A percentile compares a stretch with the other conserved stretches of the same genome.
Conservation (phyloP, 345 rosid genomes). For the Cardamine occulta region DNA sequence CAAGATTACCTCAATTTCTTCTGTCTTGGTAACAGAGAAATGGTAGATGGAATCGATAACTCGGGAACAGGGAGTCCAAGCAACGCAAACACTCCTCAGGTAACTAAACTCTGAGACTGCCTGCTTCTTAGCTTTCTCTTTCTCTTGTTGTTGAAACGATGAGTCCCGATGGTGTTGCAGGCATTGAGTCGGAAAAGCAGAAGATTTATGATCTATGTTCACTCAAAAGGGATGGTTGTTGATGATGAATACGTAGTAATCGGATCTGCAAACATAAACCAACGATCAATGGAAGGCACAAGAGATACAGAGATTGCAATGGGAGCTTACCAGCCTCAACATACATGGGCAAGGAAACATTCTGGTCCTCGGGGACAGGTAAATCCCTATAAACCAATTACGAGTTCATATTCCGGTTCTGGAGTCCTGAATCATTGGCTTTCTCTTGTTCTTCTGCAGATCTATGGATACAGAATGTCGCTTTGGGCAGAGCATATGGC, state of each 20-base stretch:
- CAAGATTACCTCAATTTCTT: constrained; percentile 84
- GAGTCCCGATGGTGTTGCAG: constrained; percentile 40
- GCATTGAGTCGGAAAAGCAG: constrained; percentile 59
- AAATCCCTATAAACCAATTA: neutral
- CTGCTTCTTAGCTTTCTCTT: neutral
- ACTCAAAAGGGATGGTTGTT: constrained; percentile 92
- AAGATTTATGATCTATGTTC: constrained; percentile 86
- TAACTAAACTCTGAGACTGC: constrained; percentile 23
- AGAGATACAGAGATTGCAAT: constrained; percentile 94
- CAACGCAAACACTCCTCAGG: constrained; percentile 65
- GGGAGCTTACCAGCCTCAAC: constrained; percentile 90
- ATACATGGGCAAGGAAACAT: constrained; percentile 57
- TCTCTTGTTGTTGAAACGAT: constrained; percentile 6
- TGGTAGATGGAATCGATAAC: constrained; percentile 44
- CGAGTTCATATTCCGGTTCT: neutral
- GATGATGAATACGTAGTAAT: constrained; percentile 83
- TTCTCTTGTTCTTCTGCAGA: constrained; percentile 45
- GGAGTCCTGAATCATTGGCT: neutral
- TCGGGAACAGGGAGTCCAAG: constrained; percentile 39
- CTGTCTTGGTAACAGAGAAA: constrained; percentile 89
- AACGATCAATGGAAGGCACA: constrained; percentile 88
- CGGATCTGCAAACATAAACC: constrained; percentile 95
- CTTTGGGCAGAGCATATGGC: constrained; percentile 92
- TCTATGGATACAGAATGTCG: constrained; percentile 87
- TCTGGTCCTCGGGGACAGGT: constrained; percentile 74